These are phyloP conservation scores for Rubus idaeus DNA, from an alignment of 306 rosid genomes.

Conservation along the genomic window DNA sequence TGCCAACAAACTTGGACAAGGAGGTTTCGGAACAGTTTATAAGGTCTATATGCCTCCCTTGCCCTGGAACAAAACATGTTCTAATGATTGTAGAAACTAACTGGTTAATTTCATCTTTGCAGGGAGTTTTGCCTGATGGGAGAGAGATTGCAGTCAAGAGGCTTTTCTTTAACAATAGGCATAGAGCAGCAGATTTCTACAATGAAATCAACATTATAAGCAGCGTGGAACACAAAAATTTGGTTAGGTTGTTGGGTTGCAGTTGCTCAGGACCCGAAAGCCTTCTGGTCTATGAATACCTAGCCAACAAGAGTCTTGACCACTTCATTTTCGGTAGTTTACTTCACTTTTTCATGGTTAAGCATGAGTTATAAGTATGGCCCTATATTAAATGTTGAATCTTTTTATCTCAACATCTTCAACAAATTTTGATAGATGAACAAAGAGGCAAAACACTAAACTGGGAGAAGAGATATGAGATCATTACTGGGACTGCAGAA, in stretches of 20 bases:
- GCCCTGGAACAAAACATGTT: not conserved
- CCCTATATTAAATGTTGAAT: not conserved
- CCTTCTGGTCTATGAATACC: conserved; percentile 78
- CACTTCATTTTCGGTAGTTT: conserved; percentile 73
- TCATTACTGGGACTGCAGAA: conserved; percentile 73
- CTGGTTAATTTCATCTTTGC: not conserved
- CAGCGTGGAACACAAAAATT: conserved; percentile 78
- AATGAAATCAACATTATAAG: conserved; percentile 88
- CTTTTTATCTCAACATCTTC: not conserved
- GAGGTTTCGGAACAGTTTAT: conserved; percentile 94
- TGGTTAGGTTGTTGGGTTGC: conserved; percentile 84
- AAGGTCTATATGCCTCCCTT: conserved; percentile 43
- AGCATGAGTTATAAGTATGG: not conserved
- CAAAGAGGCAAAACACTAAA: conserved; percentile 55
- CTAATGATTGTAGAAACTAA: not conserved
- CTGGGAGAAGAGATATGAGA: conserved; percentile 81
- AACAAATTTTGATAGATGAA: conserved; percentile 42
- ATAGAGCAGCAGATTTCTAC: conserved; percentile 82
- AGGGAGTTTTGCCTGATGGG: conserved; percentile 84
- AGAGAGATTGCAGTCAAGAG: conserved; percentile 94
- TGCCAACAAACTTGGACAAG: conserved; percentile 84
- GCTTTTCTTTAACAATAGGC: conserved; percentile 76
- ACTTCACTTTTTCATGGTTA: conserved; percentile 7
- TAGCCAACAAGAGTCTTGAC: conserved; percentile 85
- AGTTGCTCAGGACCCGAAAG: conserved; percentile 96